Evolutionary conservation across 1,284 basidiomycete genomes (phyloP), one percentile per base, ranked within the genome.

Genomic region (Neotropicomus parvogracilis): DNA sequence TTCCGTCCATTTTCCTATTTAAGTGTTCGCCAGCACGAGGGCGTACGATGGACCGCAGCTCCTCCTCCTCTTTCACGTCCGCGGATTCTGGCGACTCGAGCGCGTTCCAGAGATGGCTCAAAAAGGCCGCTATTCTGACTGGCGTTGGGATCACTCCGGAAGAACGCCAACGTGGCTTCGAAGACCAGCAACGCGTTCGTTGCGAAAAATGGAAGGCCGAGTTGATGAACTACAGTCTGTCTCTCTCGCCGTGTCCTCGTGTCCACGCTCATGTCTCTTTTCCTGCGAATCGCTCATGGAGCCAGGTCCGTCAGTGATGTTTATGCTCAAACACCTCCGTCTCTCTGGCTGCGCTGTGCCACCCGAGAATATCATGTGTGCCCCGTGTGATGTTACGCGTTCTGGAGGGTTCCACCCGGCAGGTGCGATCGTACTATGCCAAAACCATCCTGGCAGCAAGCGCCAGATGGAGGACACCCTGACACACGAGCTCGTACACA

Each of bases 401-500:
- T 78, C 88, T 9, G 94, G 93, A n/a, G 92, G 91, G 0, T 95
- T 93, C 66, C 79, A 75, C 26, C 85, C 89, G 0, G 78, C 80
- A 13, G 92, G 92, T 20, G 79, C 78, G 1, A 80, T 95, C 24
- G 66, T 91, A 4, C 74, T 97, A 6, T 97, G 94, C 64, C 83
- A 91, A 55, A 88, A 91, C 37, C 78, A 84, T 40, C 88, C 92
- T 59, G 80, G 84, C 65, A 83, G 77, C 68, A 88, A 91, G 65
- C 77, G 78, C 36, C 92, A 97, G 59, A 86, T 95, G 82, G 92
- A 98, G 68, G 83, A 93, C 64, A 97, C 94, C 13, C 72, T 98
- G 27, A 80, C 91, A 14, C 95, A 99, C 62, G 95, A 99, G 64
- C 81, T 98, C 49, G 73, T 98, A n/a, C 95, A 98, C 68, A 86